Percentiles rank a stretch among this genome's conserved stretches.
These are phyloP conservation scores for Arxiozyma telluris DNA, from an alignment of 1,139 yeast species.

Conservation along the genomic window DNA sequence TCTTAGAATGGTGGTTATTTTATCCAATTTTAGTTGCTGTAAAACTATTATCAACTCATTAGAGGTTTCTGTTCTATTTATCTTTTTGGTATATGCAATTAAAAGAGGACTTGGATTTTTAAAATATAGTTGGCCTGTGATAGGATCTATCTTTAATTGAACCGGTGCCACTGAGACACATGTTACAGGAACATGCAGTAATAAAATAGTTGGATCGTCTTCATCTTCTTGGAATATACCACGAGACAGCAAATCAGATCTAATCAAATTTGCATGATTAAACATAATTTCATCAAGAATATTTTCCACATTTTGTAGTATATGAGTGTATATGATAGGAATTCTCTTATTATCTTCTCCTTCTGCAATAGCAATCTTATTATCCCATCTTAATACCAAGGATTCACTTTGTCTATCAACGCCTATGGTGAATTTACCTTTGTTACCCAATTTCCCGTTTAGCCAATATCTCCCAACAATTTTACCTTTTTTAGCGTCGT, in stretches of 20 bases:
- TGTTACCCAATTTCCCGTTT: conserved; percentile 38
- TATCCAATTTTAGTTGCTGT: conserved; percentile 45
- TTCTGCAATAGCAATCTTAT: conserved; percentile 17
- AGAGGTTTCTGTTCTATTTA: conserved; percentile 33
- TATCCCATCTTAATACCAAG: conserved; percentile 55
- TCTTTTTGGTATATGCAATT: conserved; percentile 32
- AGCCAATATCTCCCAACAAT: conserved; percentile 69
- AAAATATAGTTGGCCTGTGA: conserved; percentile 41
- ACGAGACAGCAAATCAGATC: conserved; percentile 23
- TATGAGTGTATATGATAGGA: conserved; percentile 25
- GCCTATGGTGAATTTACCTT: conserved; percentile 57
- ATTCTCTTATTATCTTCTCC: conserved; percentile 17
- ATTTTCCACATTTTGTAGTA: conserved; percentile 31
- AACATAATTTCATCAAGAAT: conserved; percentile 31
- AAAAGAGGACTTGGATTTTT: conserved; percentile 40
- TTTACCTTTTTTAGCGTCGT: conserved; percentile 52
- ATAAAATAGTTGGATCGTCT: conserved; percentile 22
- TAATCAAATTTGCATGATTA: conserved; percentile 28
- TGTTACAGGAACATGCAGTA: conserved; percentile 30
- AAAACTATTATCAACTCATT: conserved; percentile 27
- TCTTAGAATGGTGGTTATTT: conserved; percentile 43
- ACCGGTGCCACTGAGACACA: conserved; percentile 31
- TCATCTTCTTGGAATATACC: conserved; percentile 28
- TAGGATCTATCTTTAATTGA: conserved; percentile 33
- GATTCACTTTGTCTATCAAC: conserved; percentile 42